phyloP scores from a whole-genome alignment of 78 protist genomes.

The Dictyostelium intermedium region DNA sequence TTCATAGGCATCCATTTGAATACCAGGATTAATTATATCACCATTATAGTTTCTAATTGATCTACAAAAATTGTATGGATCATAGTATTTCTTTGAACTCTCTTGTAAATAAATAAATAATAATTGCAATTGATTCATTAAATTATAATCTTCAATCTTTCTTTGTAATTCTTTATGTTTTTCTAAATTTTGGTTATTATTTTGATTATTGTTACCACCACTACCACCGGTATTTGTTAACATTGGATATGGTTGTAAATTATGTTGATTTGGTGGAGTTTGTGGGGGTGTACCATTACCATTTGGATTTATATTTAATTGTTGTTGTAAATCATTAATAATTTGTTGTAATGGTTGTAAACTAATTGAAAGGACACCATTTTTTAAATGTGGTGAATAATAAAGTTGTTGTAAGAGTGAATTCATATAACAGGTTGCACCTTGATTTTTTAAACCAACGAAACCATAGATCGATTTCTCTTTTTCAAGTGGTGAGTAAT shows the following conservation, averaged over 20 bases:
- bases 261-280: background rate
- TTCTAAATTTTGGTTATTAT: background rate
- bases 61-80: slow-evolving; percentile 53
- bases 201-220: background rate
- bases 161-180: slow-evolving; percentile 5
- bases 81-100: slow-evolving; percentile 62
- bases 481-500: slow-evolving; percentile 62
- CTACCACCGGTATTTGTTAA: background rate
- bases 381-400: slow-evolving; percentile 46
- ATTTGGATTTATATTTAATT: background rate
- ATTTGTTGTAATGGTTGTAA: background rate
- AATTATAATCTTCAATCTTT: background rate
- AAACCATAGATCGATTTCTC: slow-evolving; percentile 82
- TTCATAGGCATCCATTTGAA: slow-evolving; percentile 93
- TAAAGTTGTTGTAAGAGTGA: slow-evolving; percentile 87
- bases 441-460: slow-evolving; percentile 91
- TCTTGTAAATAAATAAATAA: slow-evolving; percentile 86
- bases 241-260: background rate
- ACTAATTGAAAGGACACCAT: slow-evolving; percentile 3
- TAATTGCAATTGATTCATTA: slow-evolving; percentile 88
- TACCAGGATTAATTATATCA: slow-evolving; percentile 53
- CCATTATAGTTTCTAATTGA: slow-evolving; percentile 82
- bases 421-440: slow-evolving; percentile 95
- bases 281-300: background rate
- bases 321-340: slow-evolving; percentile 12